phyloP scores from a whole-genome alignment of 192 early-diverging fungal genomes.

The Chytriomyces hyalinus region DNA sequence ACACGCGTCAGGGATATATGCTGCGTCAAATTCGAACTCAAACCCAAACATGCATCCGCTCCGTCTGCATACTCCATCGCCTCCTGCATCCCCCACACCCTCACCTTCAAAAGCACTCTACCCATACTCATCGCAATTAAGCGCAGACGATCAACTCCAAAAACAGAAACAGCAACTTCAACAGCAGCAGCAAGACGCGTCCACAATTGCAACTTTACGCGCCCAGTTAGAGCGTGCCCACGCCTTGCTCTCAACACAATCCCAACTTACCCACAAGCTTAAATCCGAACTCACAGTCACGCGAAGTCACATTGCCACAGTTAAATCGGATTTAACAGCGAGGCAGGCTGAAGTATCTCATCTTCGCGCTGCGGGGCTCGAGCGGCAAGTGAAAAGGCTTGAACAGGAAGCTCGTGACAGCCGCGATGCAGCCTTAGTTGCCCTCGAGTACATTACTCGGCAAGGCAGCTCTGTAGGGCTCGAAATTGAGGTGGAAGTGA shows the following conservation, averaged over 20 bases:
- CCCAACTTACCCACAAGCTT: constrained; percentile 47
- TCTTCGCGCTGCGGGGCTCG: neutral
- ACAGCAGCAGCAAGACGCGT: constrained; percentile 12
- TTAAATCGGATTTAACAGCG: constrained; percentile 47
- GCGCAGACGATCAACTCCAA: constrained; percentile 19
- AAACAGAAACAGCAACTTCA: constrained; percentile 5
- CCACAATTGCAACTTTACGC: constrained; percentile 36
- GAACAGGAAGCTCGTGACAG: constrained; percentile 26
- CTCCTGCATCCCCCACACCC: neutral
- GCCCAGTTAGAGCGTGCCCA: constrained; percentile 50
- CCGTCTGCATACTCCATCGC: neutral
- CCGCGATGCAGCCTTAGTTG: constrained; percentile 30
- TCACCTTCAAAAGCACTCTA: neutral
- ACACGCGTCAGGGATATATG: no score
- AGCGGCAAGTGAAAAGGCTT: constrained; percentile 7
- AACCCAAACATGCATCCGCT: neutral
- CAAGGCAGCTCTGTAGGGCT: constrained; percentile 41
- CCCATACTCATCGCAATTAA: constrained; percentile 8
- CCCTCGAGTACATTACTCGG: constrained; percentile 47
- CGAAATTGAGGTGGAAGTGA: constrained; percentile 53
- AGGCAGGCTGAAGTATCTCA: constrained; percentile 44
- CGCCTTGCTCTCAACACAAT: constrained; percentile 47
- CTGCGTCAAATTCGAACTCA: neutral
- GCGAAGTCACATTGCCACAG: constrained; percentile 41
- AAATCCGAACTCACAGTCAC: constrained; percentile 49